phyloP scores from a whole-genome alignment of 2,329 filamentous ascomycete genomes.

The Diaporthe aspalathi region DNA sequence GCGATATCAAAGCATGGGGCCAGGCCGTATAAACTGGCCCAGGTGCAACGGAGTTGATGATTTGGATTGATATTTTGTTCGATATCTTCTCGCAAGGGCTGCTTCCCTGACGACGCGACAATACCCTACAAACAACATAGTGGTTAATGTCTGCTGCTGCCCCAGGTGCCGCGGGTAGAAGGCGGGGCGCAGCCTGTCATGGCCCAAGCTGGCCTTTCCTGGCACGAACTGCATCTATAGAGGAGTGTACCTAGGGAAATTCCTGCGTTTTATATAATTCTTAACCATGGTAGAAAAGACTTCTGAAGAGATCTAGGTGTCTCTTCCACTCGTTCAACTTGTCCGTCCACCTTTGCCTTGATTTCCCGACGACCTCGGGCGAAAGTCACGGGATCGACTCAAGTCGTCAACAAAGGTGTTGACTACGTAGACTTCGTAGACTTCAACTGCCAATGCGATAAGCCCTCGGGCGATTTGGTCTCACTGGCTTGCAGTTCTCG shows the following conservation, averaged over 20 bases:
- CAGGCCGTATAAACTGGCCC: constrained; percentile 28
- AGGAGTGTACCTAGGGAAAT: constrained; percentile 36
- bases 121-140: constrained; percentile 26
- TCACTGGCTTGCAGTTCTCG: background rate
- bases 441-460: background rate
- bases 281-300: constrained; percentile 38
- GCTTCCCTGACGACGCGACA: constrained; percentile 16
- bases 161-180: constrained; percentile 23
- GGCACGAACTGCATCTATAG: constrained; percentile 35
- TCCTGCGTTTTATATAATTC: constrained; percentile 37
- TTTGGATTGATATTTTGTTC: constrained; percentile 26
- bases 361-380: background rate
- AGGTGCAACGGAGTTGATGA: constrained; percentile 31
- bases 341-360: background rate
- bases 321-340: background rate
- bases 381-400: background rate
- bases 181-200: constrained; percentile 27
- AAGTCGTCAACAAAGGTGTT: background rate
- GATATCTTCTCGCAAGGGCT: constrained; percentile 26
- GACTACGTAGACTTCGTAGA: too few relatives aligned
- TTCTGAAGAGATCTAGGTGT: constrained; percentile 17
- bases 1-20: constrained; percentile 36
- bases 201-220: constrained; percentile 24
- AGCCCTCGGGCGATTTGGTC: background rate
- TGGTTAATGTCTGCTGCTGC: constrained; percentile 36